Evolutionary conservation across 73 alveolate genomes (phyloP), one percentile per base, ranked within the genome.

Genomic region (Symbiodinium natans): DNA sequence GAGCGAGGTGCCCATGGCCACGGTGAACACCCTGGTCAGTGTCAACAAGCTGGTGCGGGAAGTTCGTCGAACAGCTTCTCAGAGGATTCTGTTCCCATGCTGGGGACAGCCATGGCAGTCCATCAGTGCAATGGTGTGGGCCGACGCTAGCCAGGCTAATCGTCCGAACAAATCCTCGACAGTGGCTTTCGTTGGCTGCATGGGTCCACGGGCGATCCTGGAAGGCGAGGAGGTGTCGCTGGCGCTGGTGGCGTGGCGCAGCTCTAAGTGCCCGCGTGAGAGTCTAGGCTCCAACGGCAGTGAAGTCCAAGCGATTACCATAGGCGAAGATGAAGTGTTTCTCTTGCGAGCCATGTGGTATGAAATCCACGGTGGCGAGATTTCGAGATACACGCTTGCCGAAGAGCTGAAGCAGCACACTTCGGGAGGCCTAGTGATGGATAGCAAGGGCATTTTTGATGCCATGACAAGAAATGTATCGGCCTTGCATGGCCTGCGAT

Each of bases 1-100:
- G 34, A 19, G 34, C 0, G 36, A 19, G 7, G 31, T 59, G 11
- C 92, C 92, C 0, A 0, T 3, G 5, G 93, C 93, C 23, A 85
- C 46, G 0, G 82, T 85, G 3, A 29, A 9, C 9, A 46, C 52
- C 27, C 13, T 85, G 34, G 15, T n/a, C 23, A 23, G 13, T 27
- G 33, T 34, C 36, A 85, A 85, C 93, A 43, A 46, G 46, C 82
- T 85, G 38, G 29, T 48, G 34, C 42, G 93, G 29, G 93, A 85
- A 29, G 41, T 85, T 36, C 0, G 39, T 19, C 75, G 80, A 8
- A 34, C 56, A 9, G 77, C 93, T 31, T 33, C 19, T 46, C 82
- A 85, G 34, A 29, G 48, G 1, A 13, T 85, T 3, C 29, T 48
- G 5, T 85, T 85, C 38, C 93, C 93, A 31, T 31, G 36, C 31